Base-by-base conservation (phyloP, 768 basidiomycete species). In the Dictyophora rubrovolvata region DNA sequence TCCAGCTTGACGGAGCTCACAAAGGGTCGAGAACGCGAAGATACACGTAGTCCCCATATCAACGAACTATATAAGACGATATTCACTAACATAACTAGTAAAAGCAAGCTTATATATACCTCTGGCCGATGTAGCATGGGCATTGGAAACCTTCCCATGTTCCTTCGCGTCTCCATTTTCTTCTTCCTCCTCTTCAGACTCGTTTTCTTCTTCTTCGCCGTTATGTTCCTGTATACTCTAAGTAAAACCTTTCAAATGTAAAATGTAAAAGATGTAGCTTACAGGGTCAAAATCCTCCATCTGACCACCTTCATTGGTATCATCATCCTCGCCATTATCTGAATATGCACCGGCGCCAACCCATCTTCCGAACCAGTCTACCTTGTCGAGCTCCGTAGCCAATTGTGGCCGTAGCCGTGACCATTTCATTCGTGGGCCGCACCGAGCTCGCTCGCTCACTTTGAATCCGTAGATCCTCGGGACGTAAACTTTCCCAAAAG, bases 371-470 rank as follows among this genome's bases (percentile, higher is more conserved):
- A 88, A 79, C 83, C 86, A 92, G 69, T 96, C 94, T 33, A 96
- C 93, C 66, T 79, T 75, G 64, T 93, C 91, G 65, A 97, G 71
- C 65, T 94, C 91, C 56, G 81, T 80, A 1, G 84, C 79, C 60
- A 77, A 83, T 69, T 87, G 84, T 34, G 95, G 95, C 60, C 95
- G 77, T 70, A 93, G 70, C 56, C 96, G 79, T 70, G 98, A 71
- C 96, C 96, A 99, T 67, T 87, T 86, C 94, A 99, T 98, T 60
- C 96, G 79, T 14, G 96, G 96, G 5, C 96, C 96, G 65, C 83
- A 89, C 70, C 92, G 89, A 11, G 96, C 93, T 54, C 90, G 78
- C 70, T 99, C 96, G 68, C 87, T 93, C 23, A 99, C 95, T 72
- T 87, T 90, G 79, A 99, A 99, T 0, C 96, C 96, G 65, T 98